Conservation (phyloP, 345 rosid genomes). For the Populus pruinosa region DNA sequence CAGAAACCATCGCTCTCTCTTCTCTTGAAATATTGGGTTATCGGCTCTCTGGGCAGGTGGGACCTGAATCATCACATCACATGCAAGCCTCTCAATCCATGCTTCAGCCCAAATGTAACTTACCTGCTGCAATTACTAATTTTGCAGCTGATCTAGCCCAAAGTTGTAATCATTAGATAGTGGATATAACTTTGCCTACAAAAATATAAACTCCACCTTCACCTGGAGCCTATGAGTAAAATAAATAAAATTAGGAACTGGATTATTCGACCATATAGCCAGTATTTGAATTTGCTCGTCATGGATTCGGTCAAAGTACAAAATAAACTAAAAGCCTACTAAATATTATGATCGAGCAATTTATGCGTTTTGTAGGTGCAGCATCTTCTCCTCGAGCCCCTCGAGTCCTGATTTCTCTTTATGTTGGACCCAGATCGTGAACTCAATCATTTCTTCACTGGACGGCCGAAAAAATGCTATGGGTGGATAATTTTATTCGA, state of each 20-base stretch:
- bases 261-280: not conserved
- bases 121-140: not conserved
- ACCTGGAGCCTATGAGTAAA: not conserved
- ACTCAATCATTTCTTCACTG: not conserved
- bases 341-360: not conserved
- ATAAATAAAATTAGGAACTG: not conserved
- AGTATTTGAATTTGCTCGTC: not conserved
- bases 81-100: not conserved
- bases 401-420: not conserved
- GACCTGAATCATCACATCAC: not conserved
- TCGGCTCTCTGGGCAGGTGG: not conserved
- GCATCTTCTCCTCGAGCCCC: constrained; percentile 1
- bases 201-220: not conserved
- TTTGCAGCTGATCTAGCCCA: not conserved
- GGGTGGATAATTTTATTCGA: not conserved
- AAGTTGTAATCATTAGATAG: not conserved
- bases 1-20: not conserved
- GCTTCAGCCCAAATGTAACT: not conserved
- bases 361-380: not conserved
- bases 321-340: not conserved
- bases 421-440: not conserved
- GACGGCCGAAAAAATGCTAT: not conserved
- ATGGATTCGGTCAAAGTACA: not conserved
- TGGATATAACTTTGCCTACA: not conserved
- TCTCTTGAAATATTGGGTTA: not conserved